Conservation (phyloP, 2,329 filamentous ascomycete genomes). For the Alternaria brassicae region DNA sequence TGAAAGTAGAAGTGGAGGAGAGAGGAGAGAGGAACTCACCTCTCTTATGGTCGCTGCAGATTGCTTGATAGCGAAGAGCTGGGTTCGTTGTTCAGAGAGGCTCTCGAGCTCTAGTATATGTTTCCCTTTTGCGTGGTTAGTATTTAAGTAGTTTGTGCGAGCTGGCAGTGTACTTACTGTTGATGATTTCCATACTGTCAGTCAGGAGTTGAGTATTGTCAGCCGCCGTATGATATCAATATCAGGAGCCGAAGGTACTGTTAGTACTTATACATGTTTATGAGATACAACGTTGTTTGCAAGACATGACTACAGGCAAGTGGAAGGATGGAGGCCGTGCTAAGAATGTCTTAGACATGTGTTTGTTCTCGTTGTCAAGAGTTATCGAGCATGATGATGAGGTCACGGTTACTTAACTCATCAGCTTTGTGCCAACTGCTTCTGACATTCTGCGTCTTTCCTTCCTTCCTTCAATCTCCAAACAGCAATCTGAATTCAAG, state of each 20-base stretch:
- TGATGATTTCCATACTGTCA: background rate
- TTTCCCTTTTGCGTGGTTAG: background rate
- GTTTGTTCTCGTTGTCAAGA: background rate
- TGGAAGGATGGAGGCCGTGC: background rate
- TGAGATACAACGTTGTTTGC: background rate
- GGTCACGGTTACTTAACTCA: background rate
- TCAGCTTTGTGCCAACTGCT: background rate
- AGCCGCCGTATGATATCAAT: rapidly evolving
- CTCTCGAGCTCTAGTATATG: background rate
- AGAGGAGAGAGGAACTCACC: background rate
- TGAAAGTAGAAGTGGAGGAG: background rate
- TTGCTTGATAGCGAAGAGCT: background rate
- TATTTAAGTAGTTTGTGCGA: background rate
- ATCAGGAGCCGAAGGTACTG: background rate
- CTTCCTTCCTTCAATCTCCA: background rate
- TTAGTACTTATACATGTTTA: background rate
- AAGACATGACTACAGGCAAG: background rate
- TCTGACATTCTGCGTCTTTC: background rate
- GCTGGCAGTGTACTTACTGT: background rate
- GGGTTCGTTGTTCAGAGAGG: background rate
- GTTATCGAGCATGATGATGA: background rate
- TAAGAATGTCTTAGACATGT: background rate
- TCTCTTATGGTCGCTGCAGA: background rate
- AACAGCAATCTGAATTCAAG: background rate
- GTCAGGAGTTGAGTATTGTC: no score